Evolutionary conservation across 371 early-diverging fungal species (phyloP).

Genomic region (Dinochytrium kinnereticum): DNA sequence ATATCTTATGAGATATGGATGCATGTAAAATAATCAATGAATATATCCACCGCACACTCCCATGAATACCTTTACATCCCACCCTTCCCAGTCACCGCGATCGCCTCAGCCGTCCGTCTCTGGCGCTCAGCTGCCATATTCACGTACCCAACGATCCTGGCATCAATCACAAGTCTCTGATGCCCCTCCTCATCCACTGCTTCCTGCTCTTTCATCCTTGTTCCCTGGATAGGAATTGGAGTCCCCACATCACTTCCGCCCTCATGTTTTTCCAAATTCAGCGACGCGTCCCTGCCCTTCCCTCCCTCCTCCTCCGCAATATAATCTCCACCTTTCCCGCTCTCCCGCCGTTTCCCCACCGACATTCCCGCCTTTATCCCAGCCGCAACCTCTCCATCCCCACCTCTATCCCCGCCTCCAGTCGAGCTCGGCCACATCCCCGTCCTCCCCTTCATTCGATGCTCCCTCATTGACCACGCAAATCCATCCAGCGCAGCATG

Average conservation of each 20-base stretch:
- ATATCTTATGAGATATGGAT: no score
- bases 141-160: not conserved
- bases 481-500: not conserved
- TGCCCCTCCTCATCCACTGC: not conserved
- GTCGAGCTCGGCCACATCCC: not conserved
- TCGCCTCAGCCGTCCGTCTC: no score
- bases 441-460: not conserved
- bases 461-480: not conserved
- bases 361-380: not conserved
- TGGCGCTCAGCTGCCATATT: conserved; percentile 7
- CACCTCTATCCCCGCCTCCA: not conserved
- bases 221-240: no score
- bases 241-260: not conserved
- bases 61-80: no score
- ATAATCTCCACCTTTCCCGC: not conserved
- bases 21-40: no score
- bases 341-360: not conserved
- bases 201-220: not conserved
- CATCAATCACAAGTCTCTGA: not conserved
- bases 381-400: not conserved
- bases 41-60: no score
- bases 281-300: not conserved
- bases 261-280: not conserved
- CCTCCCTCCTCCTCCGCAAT: not conserved
- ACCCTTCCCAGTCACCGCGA: no score